phyloP scores from a whole-genome alignment of 169 alveolate genomes.

The Cryptosporidium baileyi region DNA sequence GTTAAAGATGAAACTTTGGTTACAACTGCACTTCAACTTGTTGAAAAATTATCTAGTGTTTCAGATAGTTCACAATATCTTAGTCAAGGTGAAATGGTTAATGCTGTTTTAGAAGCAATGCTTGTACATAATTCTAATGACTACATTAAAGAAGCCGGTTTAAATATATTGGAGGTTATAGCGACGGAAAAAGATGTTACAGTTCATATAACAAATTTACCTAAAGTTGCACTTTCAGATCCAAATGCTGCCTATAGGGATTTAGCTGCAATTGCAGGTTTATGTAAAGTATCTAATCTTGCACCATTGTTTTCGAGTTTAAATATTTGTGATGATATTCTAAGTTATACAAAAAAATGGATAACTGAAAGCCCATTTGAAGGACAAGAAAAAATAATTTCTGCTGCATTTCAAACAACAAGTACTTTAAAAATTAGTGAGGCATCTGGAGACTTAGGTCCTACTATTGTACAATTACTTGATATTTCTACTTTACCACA shows the following conservation, averaged over 20 bases:
- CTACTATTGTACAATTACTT: conserved; percentile 39
- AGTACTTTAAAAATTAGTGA: conserved; percentile 21
- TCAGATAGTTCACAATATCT: conserved; percentile 81
- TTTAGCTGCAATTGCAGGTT: conserved; percentile 89
- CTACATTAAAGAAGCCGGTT: conserved; percentile 82
- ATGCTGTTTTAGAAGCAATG: conserved; percentile 86
- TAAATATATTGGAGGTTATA: conserved; percentile 82
- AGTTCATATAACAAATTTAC: conserved; percentile 80
- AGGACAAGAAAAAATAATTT: conserved; percentile 40
- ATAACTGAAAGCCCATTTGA: conserved; percentile 62
- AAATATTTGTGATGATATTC: conserved; percentile 51
- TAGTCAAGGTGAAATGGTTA: conserved; percentile 82
- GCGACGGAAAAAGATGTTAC: conserved; percentile 88
- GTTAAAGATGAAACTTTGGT: conserved; percentile 78
- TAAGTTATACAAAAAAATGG: conserved; percentile 53
- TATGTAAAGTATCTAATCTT: conserved; percentile 76
- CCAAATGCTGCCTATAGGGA: conserved; percentile 85
- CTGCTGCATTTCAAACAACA: conserved; percentile 60
- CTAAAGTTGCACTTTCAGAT: conserved; percentile 78
- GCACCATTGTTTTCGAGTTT: conserved; percentile 38
- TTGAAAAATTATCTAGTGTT: conserved; percentile 81
- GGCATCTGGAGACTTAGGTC: conserved; percentile 62
- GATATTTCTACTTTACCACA: conserved; percentile 55
- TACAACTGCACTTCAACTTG: conserved; percentile 83
- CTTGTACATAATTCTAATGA: conserved; percentile 85